Base-by-base conservation (phyloP, 345 rosid genomes). In the Pistacia integerrima region DNA sequence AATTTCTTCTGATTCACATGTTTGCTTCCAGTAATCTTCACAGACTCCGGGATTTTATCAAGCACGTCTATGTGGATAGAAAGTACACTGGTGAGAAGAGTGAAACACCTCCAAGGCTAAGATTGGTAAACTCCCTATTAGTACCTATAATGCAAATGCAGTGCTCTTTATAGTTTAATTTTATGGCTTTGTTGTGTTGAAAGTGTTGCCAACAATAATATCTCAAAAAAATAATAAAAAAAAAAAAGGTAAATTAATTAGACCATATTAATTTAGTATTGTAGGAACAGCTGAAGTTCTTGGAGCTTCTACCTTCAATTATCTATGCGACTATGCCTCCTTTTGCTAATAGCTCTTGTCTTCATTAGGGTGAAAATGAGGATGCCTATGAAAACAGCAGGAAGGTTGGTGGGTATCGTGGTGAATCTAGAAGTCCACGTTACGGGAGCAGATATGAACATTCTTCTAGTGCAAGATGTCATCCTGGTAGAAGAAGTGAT, bases 11-110 rank as follows among this genome's bases (percentile, higher is more conserved):
- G 59, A 84, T 58, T 44, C 69, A 61, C n/a, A 16, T 75, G 22
- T 80, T 83, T 77, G 73, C 46, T 71, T 84, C 82, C 90, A 93
- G 98, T 81, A 86, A 96, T 83, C 88, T 92, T 18, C 82, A 82
- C 46, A 88, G 80, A 79, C 89, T 91, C 57, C 81, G 97, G 71
- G 93, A 88, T 71, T 96, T 96, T 79, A 90, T 96, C 83, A 93
- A 82, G 86, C 91, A 85, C 57, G 94, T 92, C 57, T 96, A 96
- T 77, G 97, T 92, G 64, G 98, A 90, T 59, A 85, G 88, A 77
- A 87, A 73, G 82, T 96, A 84, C 80, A 73, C 79, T 17, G 89
- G 92, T 58, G 90, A 88, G 78, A 82, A 84, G 77, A 77, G 72
- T 79, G 92, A 83, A 52, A 88, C 70, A 68, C 76, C 81, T 74